Evolutionary conservation across 169 alveolate genomes (phyloP).

Genomic region (Cryptosporidium tyzzeri): DNA sequence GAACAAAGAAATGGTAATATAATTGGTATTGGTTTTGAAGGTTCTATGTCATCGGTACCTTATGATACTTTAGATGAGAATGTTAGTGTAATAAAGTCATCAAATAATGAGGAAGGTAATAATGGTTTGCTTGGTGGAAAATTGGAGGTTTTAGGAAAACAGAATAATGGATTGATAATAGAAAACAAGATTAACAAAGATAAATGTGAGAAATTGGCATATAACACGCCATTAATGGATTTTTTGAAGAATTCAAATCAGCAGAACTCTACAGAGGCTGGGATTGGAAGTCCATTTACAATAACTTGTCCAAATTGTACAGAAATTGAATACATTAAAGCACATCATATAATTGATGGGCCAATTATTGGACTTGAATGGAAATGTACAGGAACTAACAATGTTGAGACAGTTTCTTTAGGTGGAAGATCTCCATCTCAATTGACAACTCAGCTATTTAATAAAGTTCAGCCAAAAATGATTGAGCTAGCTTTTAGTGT

Average conservation of each 20-base stretch:
- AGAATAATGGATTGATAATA: slow-evolving; percentile 1
- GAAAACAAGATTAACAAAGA: slow-evolving; percentile 33
- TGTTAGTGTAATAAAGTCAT: slow-evolving; percentile 19
- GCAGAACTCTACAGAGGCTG: not conserved
- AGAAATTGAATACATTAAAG: slow-evolving; percentile 56
- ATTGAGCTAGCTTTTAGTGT: slow-evolving; percentile 61
- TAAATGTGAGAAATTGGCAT: slow-evolving; percentile 64
- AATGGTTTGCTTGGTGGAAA: not conserved
- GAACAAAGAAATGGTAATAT: slow-evolving; percentile 70
- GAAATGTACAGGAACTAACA: slow-evolving; percentile 61
- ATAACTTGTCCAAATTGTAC: slow-evolving; percentile 65
- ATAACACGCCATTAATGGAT: slow-evolving; percentile 26
- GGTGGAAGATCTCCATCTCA: slow-evolving; percentile 75
- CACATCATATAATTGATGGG: slow-evolving; percentile 55
- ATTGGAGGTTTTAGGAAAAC: slow-evolving; percentile 17
- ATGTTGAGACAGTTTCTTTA: slow-evolving; percentile 38
- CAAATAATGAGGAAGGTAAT: not conserved
- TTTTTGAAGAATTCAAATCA: not conserved
- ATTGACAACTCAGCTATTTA: slow-evolving; percentile 49
- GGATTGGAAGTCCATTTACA: slow-evolving; percentile 38
- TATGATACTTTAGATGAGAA: slow-evolving; percentile 54
- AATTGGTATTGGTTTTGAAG: slow-evolving; percentile 68
- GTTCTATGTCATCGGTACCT: slow-evolving; percentile 69
- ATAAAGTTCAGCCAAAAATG: slow-evolving; percentile 69
- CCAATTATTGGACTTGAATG: slow-evolving; percentile 74